Base-by-base conservation (phyloP, 192 early-diverging fungal species). In the Coemansia asiatica region DNA sequence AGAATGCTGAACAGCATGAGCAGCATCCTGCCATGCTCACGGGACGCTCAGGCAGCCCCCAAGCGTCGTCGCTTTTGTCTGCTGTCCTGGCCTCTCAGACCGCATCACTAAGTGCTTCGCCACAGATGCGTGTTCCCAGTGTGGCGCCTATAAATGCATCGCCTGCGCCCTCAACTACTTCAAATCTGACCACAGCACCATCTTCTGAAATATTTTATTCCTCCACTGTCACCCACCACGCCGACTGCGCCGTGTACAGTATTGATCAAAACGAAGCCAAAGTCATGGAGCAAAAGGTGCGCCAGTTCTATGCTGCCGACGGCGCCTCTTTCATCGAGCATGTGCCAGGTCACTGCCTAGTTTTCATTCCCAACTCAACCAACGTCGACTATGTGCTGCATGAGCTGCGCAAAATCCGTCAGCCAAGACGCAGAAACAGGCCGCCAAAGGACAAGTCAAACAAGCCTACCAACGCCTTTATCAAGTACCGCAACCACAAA, bases 401-500 rank as follows among this genome's bases (percentile, higher is more conserved):
- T 59, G 77, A 80, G 68, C 9, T 74, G 63, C 68, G 72, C 68
- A 74, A 60, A 57, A 51, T 71, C 23, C 71, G 77, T 29, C 56
- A 51, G 25, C 77, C 71, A 15, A 64, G 53, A 48, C 61, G 72
- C 46, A 61, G 61, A 47, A 47, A 60, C 4, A 71, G 65, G 53
- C 65, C 15, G 40, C 36, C 65, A 6, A 80, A 64, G 71, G 62
- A 70, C 16, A 69, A 69, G 58, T 71, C 73, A 8, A 40, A 58
- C 27, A 81, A 76, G 65, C 79, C 79, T 0, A 81, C 79, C 25
- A 81, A 81, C 31, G 63, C 79, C 10, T 81, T 81, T 48, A 81
- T 81, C 64, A 81, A 76, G 63, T 81, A 81, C 49, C 79, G 79
- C 56, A 81, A 72, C 66, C 60, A 76, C 57, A 81, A 75, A 54